A percentile compares a stretch with the other conserved stretches of the same genome.
These are phyloP conservation scores for Nymphaea colorata DNA, from an alignment of 164 flowering plant species.

Conservation along the genomic window DNA sequence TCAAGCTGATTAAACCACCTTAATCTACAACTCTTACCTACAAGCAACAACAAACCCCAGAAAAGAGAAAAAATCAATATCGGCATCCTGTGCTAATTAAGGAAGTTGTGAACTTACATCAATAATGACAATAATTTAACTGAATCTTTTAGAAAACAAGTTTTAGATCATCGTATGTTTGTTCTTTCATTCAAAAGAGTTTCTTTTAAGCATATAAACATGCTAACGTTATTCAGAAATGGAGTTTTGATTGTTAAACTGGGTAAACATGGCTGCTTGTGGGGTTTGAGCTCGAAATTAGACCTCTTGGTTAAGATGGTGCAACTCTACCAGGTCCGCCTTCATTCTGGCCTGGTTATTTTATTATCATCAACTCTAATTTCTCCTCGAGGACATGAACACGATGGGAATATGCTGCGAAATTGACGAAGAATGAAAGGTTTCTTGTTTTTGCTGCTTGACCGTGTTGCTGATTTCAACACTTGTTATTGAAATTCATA, in stretches of 20 bases:
- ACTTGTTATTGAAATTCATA: no score
- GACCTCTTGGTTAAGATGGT: not conserved
- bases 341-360: not conserved
- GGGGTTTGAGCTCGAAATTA: no score
- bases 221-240: no score
- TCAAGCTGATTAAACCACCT: constrained; percentile 94
- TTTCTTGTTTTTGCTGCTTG: no score
- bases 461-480: no score
- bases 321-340: not conserved
- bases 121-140: not conserved
- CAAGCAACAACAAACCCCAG: not conserved
- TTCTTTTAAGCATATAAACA: not conserved
- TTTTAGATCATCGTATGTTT: not conserved
- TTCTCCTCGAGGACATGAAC: no score
- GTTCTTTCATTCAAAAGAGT: not conserved
- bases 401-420: no score
- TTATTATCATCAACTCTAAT: no score
- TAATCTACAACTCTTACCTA: constrained; percentile 85
- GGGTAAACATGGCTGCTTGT: not conserved
- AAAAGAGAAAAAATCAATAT: not conserved
- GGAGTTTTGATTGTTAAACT: not conserved
- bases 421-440: no score
- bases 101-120: not conserved
- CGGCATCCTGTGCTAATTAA: not conserved
- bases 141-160: not conserved